Evolutionary conservation across 23 red algal genomes (phyloP), one percentile per base, ranked within the genome.

Genomic region (Gracilariopsis chorda): DNA sequence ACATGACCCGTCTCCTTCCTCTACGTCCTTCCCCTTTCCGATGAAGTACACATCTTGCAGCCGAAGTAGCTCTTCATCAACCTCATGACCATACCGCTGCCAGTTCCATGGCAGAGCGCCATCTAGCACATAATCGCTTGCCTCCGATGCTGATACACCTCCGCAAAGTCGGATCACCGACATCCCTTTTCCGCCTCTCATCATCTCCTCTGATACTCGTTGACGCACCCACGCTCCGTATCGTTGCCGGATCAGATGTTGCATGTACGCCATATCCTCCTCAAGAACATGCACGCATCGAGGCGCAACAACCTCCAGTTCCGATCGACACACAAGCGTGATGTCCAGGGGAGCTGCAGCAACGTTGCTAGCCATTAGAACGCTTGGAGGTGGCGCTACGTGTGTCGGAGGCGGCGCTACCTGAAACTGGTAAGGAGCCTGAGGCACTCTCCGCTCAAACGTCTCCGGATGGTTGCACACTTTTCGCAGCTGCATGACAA

Each of bases 401-500:
- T 87, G 76, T 8, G 93, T 73, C 23, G 93, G 93, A 32, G 93
- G 93, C 1, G 87, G 85, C 13, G 64, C 23, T 40, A 68, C 53
- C 79, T 95, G 93, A 64, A 95, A 95, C 57, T 95, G 93, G 48
- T 86, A 64, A n/a, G 93, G 93, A 24, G 93, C 61, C 60, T 71
- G 81, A 14, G 93, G 80, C 11, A 85, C 83, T 43, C 95, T 74
- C 35, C 95, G 49, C 77, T 95, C 84, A 84, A 99, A 99, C 3
- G 93, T 94, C 56, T 99, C 93, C 63, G 97, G 97, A 70, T 99
- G 97, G 61, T 99, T 99, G 84, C 97, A 99, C 12, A 94, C 93
- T 55, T 99, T 99, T 63, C 97, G 90, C 51, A 99, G 59, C 64
- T 99, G 97, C 97, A 99, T 99, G 47, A 99, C 84, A 27, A 99